Conservation (phyloP, 805 yeast species). For the Lipomyces chichibuensis region DNA sequence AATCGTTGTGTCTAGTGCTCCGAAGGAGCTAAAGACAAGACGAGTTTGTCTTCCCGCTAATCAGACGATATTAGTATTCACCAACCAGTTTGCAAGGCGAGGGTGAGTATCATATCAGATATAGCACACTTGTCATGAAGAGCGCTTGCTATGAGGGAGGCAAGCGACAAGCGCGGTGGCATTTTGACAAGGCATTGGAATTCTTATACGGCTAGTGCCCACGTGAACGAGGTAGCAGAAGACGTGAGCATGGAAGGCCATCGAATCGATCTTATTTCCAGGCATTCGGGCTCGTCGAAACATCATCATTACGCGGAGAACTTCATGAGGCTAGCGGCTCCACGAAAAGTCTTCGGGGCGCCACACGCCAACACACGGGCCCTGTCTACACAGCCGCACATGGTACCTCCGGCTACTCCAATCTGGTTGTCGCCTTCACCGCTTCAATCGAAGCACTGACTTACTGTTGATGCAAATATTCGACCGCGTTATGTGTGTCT, state of each 20-base stretch:
- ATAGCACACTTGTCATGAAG: not conserved
- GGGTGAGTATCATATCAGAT: not conserved
- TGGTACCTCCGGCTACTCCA: no score
- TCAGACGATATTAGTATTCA: no score
- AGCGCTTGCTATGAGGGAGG: not conserved
- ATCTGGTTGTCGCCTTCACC: no score
- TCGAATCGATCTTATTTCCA: not conserved
- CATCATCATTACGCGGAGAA: not conserved
- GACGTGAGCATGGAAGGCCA: not conserved
- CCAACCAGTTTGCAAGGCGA: not conserved
- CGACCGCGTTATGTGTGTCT: no score
- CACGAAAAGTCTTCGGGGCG: no score
- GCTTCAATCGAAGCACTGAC: no score
- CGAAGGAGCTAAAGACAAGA: not conserved
- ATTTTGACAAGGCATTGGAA: not conserved
- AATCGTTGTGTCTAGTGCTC: not conserved
- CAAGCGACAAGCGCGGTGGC: not conserved
- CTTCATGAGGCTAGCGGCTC: no score
- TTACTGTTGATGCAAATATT: no score
- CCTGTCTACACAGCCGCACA: no score
- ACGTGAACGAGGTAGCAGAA: not conserved
- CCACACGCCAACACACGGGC: no score
- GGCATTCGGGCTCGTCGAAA: not conserved
- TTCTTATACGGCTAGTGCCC: not conserved
- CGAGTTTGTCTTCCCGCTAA: not conserved